Percentiles rank a stretch among this genome's conserved stretches.
phyloP scores from a whole-genome alignment of 208 protist genomes.

The Polymyxa betae region DNA sequence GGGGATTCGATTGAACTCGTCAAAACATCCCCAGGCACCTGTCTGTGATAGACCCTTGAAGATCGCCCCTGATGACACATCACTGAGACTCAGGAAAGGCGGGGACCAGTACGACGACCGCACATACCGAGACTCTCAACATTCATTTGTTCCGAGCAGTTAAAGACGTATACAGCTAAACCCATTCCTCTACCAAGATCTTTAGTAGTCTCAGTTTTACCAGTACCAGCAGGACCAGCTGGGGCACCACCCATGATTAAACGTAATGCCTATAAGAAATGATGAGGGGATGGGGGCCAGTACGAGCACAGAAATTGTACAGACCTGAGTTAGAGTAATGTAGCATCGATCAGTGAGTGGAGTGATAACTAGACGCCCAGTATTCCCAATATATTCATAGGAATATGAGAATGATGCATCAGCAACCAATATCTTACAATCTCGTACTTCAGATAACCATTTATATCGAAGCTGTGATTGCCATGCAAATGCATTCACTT shows the following conservation, averaged over 20 bases:
- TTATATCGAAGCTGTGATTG: conserved; percentile 94
- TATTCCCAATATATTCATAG: conserved; percentile 97
- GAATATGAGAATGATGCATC: conserved; percentile 94
- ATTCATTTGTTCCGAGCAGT: conserved; percentile 97
- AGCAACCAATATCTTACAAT: conserved; percentile 91
- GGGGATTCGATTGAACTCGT: conserved; percentile 95
- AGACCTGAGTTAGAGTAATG: conserved; percentile 91
- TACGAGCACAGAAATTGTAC: neutral
- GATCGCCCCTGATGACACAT: conserved; percentile 51
- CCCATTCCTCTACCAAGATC: conserved; percentile 73
- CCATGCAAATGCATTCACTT: conserved; percentile 85
- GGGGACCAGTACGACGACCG: neutral
- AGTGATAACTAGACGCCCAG: conserved; percentile 96
- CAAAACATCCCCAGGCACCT: conserved; percentile 96
- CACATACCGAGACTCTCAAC: conserved; percentile 86
- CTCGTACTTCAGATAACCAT: conserved; percentile 86
- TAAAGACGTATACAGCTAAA: conserved; percentile 75
- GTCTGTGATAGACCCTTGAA: conserved; percentile 88
- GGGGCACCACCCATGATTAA: conserved; percentile 94
- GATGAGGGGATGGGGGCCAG: neutral
- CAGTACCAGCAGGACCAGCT: conserved; percentile 91
- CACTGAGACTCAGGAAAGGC: conserved; percentile 55
- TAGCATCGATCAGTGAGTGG: conserved; percentile 98
- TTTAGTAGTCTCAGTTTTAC: conserved; percentile 92
- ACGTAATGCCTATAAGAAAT: conserved; percentile 75